These are phyloP conservation scores for Tolypocladium inflatum DNA, from an alignment of 2,329 filamentous ascomycete species.

Conservation along the genomic window DNA sequence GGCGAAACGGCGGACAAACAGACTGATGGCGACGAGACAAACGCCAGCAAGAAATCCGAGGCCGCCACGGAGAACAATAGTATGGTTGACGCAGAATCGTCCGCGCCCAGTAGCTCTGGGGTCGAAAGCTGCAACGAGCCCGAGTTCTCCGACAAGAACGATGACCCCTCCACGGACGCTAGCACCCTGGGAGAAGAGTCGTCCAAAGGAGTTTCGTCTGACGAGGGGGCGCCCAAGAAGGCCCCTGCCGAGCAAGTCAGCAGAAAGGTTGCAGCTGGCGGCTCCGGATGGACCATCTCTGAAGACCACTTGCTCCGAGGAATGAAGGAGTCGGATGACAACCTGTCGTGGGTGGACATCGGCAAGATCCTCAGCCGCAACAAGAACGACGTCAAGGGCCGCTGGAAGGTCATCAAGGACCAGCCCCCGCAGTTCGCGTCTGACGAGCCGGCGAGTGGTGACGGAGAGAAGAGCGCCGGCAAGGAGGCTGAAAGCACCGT, in stretches of 20 bases:
- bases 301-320: conserved; percentile 22
- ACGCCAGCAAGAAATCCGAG: not conserved
- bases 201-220: conserved; percentile 1
- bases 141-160: conserved; percentile 1
- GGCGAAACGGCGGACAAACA: not conserved
- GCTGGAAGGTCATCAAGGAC: conserved; percentile 22
- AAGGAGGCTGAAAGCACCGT: not conserved
- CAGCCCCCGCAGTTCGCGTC: conserved; percentile 5
- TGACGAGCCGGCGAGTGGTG: conserved; percentile 1
- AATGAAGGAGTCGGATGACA: conserved; percentile 21
- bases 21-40: not conserved
- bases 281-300: conserved; percentile 20
- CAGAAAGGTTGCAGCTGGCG: not conserved
- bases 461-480: not conserved
- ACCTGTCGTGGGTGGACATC: conserved; percentile 20
- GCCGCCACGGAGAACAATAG: not conserved
- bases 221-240: not conserved
- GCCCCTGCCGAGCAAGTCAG: not conserved
- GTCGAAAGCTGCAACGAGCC: not conserved
- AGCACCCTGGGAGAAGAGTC: conserved; percentile 4
- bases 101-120: not conserved
- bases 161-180: conserved; percentile 1
- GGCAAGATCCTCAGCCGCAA: conserved; percentile 13
- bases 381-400: conserved; percentile 19
- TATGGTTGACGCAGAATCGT: not conserved